A percentile compares a stretch with the other conserved stretches of the same genome.
These are phyloP conservation scores for Kurtzmaniella natalensis DNA, from an alignment of 1,139 yeast species.

Conservation along the genomic window DNA sequence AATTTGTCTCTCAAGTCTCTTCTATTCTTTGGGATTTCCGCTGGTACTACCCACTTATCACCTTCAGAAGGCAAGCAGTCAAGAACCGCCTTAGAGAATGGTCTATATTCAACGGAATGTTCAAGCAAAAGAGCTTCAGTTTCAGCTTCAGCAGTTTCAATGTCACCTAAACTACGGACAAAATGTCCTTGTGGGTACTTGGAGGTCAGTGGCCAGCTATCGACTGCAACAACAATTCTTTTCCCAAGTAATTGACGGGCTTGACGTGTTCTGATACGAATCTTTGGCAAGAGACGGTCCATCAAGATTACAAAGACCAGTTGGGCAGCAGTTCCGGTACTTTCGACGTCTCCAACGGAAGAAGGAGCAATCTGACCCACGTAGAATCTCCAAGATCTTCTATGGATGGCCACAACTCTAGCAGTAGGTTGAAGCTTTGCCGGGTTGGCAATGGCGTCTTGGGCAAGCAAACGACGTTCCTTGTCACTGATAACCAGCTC, in stretches of 20 bases:
- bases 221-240: slow-evolving; percentile 88
- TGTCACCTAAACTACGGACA: slow-evolving; percentile 81
- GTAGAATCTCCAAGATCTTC: slow-evolving; percentile 94
- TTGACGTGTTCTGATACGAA: slow-evolving; percentile 83
- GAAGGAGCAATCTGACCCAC: slow-evolving; percentile 91
- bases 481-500: slow-evolving; percentile 58
- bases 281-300: slow-evolving; percentile 86
- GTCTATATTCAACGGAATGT: slow-evolving; percentile 95
- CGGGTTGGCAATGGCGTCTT: slow-evolving; percentile 67
- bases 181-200: slow-evolving; percentile 94
- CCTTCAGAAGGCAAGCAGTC: slow-evolving; percentile 94
- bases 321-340: slow-evolving; percentile 57
- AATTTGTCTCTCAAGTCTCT: slow-evolving; percentile 81
- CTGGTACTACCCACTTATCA: slow-evolving; percentile 87
- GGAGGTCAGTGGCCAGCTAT: slow-evolving; percentile 84
- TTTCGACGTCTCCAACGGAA: slow-evolving; percentile 55
- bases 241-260: slow-evolving; percentile 78
- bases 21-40: slow-evolving; percentile 53
- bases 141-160: slow-evolving; percentile 92
- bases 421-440: slow-evolving; percentile 78
- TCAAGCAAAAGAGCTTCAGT: slow-evolving; percentile 91
- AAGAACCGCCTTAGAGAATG: slow-evolving; percentile 87
- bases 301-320: slow-evolving; percentile 81
- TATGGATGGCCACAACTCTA: slow-evolving; percentile 77
- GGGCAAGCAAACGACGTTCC: slow-evolving; percentile 70